Evolutionary conservation across 805 yeast genomes (phyloP).

Genomic region (Ogataea nakhonphanomensis): DNA sequence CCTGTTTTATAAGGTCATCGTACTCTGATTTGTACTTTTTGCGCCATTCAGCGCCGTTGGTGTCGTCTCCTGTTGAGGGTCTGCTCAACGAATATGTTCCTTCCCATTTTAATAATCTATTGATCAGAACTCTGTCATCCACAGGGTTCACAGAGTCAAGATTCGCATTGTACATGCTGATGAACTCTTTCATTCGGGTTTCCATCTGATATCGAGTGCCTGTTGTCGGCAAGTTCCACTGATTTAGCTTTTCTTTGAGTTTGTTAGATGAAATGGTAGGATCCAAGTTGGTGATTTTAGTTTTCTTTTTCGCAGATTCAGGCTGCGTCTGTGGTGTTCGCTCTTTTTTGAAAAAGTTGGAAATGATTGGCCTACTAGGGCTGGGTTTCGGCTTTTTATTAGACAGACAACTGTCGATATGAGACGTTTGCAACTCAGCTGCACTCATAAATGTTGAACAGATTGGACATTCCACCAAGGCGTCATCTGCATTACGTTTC

Average conservation of each 20-base stretch:
- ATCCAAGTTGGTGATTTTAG: conserved; percentile 60
- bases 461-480: conserved; percentile 62
- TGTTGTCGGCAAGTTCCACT: conserved; percentile 50
- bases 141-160: conserved; percentile 68
- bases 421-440: conserved; percentile 51
- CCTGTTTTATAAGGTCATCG: conserved; percentile 24
- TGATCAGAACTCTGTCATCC: conserved; percentile 50
- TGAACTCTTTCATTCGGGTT: conserved; percentile 70
- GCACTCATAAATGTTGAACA: conserved; percentile 56
- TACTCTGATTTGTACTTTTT: conserved; percentile 24
- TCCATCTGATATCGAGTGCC: conserved; percentile 69
- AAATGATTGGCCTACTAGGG: conserved; percentile 12
- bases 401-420: conserved; percentile 58
- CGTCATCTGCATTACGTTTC: conserved; percentile 22
- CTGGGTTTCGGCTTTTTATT: conserved; percentile 20
- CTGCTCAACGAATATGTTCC: conserved; percentile 24
- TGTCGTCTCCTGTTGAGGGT: conserved; percentile 9
- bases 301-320: conserved; percentile 12
- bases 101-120: conserved; percentile 69
- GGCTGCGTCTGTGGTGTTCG: conserved; percentile 26
- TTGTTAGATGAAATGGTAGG: conserved; percentile 55
- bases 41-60: conserved; percentile 25
- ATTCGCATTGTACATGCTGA: conserved; percentile 76
- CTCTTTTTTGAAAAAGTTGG: conserved; percentile 15
- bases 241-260: conserved; percentile 55